These are phyloP conservation scores for Penicillium sp. DNA, from an alignment of 2,329 filamentous ascomycete species.

Conservation along the genomic window DNA sequence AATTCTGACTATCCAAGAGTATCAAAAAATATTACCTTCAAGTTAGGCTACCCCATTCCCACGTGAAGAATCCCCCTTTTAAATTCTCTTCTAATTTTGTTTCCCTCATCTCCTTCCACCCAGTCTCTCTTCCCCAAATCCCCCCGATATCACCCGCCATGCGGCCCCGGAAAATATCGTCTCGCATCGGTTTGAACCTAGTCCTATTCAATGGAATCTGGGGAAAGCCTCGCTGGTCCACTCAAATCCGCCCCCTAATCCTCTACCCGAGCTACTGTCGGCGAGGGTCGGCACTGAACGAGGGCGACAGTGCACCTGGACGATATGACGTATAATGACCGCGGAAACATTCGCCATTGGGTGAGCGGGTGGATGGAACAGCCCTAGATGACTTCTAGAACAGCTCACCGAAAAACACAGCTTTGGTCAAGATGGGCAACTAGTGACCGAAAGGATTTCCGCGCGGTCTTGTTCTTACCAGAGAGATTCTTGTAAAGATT, in stretches of 20 bases:
- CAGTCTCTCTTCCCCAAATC: background rate
- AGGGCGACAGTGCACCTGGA: no score
- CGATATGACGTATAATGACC: background rate
- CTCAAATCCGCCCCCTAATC: background rate
- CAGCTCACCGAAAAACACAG: background rate
- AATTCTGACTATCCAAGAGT: no score
- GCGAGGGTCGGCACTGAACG: background rate
- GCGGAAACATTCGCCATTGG: constrained; percentile 3
- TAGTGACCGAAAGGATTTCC: background rate
- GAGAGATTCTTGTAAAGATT: no score
- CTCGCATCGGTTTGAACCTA: background rate
- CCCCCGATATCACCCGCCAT: background rate
- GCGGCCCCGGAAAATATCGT: constrained; percentile 3
- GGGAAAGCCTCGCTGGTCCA: constrained; percentile 1
- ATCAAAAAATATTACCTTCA: no score
- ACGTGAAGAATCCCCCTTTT: background rate
- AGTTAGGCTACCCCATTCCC: no score
- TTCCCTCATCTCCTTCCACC: no score
- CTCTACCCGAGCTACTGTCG: background rate
- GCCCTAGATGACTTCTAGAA: background rate
- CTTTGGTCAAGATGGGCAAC: background rate
- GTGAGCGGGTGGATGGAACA: background rate
- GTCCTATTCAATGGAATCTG: background rate
- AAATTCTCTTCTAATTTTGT: background rate
- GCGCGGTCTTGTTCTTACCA: background rate